A percentile compares a stretch with the other conserved stretches of the same genome.
Evolutionary conservation across 2,329 filamentous ascomycete species (phyloP).

Genomic region (Aspergillus sp.): DNA sequence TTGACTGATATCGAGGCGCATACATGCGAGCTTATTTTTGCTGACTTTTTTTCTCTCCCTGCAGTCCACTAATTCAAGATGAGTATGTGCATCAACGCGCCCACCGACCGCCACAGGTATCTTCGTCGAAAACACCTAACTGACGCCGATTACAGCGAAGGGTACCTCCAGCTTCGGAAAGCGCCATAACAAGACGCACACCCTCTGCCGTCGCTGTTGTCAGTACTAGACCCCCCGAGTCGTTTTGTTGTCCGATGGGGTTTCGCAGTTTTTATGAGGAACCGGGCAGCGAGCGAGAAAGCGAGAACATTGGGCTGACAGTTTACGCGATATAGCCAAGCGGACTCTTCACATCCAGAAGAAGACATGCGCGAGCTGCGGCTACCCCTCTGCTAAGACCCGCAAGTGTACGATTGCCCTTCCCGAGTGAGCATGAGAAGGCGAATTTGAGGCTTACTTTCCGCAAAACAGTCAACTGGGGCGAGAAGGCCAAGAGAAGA

Average conservation of each 20-base stretch:
- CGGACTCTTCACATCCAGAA: conserved; percentile 99
- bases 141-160: conserved; percentile 52
- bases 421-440: no score
- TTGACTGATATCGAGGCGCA: no score
- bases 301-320: conserved; percentile 19
- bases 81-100: conserved; percentile 41
- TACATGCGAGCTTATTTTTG: neutral
- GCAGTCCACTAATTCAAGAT: conserved; percentile 47
- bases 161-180: conserved; percentile 64
- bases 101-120: conserved; percentile 12
- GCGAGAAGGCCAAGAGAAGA: conserved; percentile 99
- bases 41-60: conserved; percentile 6
- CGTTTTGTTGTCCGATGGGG: conserved; percentile 4
- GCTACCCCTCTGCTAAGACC: conserved; percentile 94
- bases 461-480: conserved; percentile 77
- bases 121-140: conserved; percentile 22
- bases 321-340: conserved; percentile 54
- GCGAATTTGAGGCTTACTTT: conserved; percentile 27
- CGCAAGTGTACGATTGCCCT: conserved; percentile 82
- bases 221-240: conserved; percentile 41
- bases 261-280: conserved; percentile 9
- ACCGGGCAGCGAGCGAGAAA: neutral
- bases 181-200: conserved; percentile 98
- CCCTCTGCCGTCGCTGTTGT: conserved; percentile 97
- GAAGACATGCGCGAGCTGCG: conserved; percentile 92